Base-by-base conservation (phyloP, 1,139 yeast genomes). In the Saccharomyces hybrid region DNA sequence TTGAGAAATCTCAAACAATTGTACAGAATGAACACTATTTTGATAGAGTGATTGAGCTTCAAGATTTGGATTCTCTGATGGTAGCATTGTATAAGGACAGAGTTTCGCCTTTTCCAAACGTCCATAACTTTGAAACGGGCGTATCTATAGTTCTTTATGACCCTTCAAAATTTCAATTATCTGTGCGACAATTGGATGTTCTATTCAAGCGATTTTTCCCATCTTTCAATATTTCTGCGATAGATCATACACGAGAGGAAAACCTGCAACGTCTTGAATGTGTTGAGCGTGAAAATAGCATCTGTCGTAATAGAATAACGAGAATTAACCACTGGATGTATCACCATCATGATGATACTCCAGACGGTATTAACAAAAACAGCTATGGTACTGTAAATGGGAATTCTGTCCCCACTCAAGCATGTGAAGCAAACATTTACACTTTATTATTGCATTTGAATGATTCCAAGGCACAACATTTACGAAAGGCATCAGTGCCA, bases 251-350 rank as follows among this genome's bases (percentile, higher is more conserved):
- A 4, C 52, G 55, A 5, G 42, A 31, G 29, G 51, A 47, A 7
- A 47, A 47, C 4, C 50, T 29, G 2, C 20, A 44, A 23, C 46
- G 56, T 20, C 42, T 56, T 8, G 29, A 50, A 25, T 48, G 49
- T n/a, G 25, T 62, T 5, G 47, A 53, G 25, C 27, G 49, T 7
- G 55, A 55, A 32, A 49, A 42, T 13, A 49, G 16, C 26, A 53
- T 53, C 13, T 51, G 54, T 20, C 53, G 48, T n/a, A 57, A 63
- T 51, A 57, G 63, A 29, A 55, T 63, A 13, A 48, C 54, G 11
- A 57, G 64, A 41, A 56, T 62, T 56, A 57, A 62, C 27, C 63
- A 65, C 48, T 65, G 68, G 68, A 64, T 65, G 67, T 58, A 62
- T 47, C 58, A 63, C 48, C 47, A 55, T 5, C 50, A 51, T 11